A percentile compares a stretch with the other conserved stretches of the same genome.
These are phyloP conservation scores for Wickerhamomyces strasburgensis DNA, from an alignment of 805 yeast genomes.

Conservation along the genomic window DNA sequence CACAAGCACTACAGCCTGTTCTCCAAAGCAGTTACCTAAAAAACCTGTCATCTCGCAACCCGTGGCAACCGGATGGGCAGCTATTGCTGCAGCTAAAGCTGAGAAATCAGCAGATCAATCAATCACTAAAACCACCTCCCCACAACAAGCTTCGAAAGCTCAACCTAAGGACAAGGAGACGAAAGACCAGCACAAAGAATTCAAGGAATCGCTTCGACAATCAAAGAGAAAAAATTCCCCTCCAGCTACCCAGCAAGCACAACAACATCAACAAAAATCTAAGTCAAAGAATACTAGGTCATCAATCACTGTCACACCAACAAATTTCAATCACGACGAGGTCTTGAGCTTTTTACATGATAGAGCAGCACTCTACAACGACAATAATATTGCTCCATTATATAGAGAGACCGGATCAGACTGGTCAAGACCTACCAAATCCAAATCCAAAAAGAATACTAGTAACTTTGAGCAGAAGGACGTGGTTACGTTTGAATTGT, in stretches of 20 bases:
- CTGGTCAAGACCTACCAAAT: conserved; percentile 7
- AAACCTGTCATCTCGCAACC: background rate
- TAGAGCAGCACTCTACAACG: conserved; percentile 5
- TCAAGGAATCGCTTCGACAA: too few relatives aligned
- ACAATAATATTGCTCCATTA: background rate
- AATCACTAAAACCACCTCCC: background rate
- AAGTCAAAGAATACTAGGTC: background rate
- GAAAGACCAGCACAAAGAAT: background rate
- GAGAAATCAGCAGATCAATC: background rate
- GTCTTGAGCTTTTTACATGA: conserved; percentile 3
- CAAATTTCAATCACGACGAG: conserved; percentile 12
- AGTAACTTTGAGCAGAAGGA: conserved; percentile 4
- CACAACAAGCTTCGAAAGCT: too few relatives aligned
- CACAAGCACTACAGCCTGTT: background rate
- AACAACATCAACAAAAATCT: background rate
- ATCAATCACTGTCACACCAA: conserved; percentile 1
- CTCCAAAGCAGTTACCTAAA: background rate
- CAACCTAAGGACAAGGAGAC: background rate
- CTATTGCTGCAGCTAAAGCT: conserved; percentile 14
- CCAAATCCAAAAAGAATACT: conserved; percentile 2
- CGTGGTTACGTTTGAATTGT: conserved; percentile 9
- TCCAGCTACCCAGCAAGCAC: background rate
- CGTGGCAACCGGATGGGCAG: conserved; percentile 17
- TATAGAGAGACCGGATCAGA: conserved; percentile 10
- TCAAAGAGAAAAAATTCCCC: conserved; percentile 1